Percentiles rank a stretch among this genome's conserved stretches.
phyloP scores from a whole-genome alignment of 805 yeast genomes.

The Zygoascus biomembranicola region DNA sequence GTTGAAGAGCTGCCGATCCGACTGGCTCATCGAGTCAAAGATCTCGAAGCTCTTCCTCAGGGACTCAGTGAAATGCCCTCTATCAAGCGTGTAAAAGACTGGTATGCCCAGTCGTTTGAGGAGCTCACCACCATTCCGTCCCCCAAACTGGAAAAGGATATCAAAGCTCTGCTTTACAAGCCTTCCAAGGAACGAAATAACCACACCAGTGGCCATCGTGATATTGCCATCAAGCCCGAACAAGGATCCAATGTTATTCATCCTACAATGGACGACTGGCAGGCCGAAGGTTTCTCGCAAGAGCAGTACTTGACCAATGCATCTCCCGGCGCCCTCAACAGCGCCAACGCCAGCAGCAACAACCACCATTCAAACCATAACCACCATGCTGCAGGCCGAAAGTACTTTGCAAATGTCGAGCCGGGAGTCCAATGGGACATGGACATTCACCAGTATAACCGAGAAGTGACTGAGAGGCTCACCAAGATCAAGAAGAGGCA shows the following conservation, averaged over 20 bases:
- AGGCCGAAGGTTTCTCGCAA: slow-evolving; percentile 16
- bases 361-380: slow-evolving; percentile 9
- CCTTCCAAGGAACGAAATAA: slow-evolving; percentile 9
- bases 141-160: slow-evolving; percentile 42
- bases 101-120: slow-evolving; percentile 89
- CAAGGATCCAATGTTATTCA: slow-evolving; percentile 14
- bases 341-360: neutral
- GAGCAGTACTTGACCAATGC: neutral
- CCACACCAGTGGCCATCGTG: slow-evolving; percentile 6
- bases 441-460: slow-evolving; percentile 66
- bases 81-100: slow-evolving; percentile 65
- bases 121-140: slow-evolving; percentile 56
- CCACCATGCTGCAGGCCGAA: slow-evolving; percentile 22
- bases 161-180: slow-evolving; percentile 23
- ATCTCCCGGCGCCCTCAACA: slow-evolving; percentile 1
- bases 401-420: slow-evolving; percentile 44
- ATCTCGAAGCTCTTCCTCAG: slow-evolving; percentile 70
- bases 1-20: slow-evolving; percentile 84
- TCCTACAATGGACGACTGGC: slow-evolving; percentile 18
- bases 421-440: slow-evolving; percentile 58
- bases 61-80: slow-evolving; percentile 68
- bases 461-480: slow-evolving; percentile 54
- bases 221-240: slow-evolving; percentile 28
- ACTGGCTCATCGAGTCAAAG: slow-evolving; percentile 77
- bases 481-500: slow-evolving; percentile 72